Conservation (phyloP, 2,329 filamentous ascomycete genomes). For the Colletotrichum sp. region DNA sequence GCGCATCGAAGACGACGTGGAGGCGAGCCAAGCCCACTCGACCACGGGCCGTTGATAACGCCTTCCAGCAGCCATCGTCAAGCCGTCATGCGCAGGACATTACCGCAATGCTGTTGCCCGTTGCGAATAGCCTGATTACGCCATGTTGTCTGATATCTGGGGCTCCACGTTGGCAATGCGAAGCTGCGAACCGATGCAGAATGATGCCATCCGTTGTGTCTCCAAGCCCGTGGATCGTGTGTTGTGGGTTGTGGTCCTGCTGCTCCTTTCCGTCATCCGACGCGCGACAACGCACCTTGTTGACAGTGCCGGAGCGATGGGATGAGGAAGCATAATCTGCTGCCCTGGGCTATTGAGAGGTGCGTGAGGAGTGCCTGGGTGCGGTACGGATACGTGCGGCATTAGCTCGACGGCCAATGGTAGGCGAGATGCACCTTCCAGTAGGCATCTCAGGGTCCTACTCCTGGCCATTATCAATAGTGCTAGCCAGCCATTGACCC, state of each 20-base stretch:
- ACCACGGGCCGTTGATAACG: slow-evolving; percentile 16
- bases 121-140: slow-evolving; percentile 1
- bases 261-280: neutral
- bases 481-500: neutral
- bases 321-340: neutral
- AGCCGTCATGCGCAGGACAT: slow-evolving; percentile 16
- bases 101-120: slow-evolving; percentile 17
- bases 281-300: neutral
- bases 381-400: neutral
- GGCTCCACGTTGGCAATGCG: slow-evolving; percentile 11
- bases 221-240: neutral
- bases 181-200: slow-evolving; percentile 5
- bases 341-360: neutral
- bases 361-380: neutral
- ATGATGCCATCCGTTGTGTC: slow-evolving; percentile 3
- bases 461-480: neutral
- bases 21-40: neutral
- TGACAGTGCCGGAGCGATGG: neutral
- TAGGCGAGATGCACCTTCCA: neutral
- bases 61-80: neutral
- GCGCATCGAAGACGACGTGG: neutral
- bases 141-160: neutral
- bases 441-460: neutral
- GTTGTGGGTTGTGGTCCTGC: neutral
- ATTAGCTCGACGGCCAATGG: neutral